Evolutionary conservation across 495 filamentous ascomycete genomes (phyloP).

Genomic region (Cenococcum geophilum): DNA sequence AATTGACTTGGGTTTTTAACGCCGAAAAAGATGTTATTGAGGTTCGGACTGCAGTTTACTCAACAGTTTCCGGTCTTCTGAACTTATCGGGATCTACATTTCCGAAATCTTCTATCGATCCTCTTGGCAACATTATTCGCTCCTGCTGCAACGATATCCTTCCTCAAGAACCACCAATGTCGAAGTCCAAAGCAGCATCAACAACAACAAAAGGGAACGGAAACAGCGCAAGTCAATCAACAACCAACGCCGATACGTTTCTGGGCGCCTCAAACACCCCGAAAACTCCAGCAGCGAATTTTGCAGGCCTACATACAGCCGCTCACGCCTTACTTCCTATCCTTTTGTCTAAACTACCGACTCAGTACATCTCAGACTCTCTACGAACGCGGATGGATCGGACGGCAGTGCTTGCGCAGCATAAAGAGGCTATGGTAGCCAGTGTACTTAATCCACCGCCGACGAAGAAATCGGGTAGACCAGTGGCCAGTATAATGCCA

Average conservation of each 20-base stretch:
- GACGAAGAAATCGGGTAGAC: constrained; percentile 49
- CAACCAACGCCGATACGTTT: constrained; percentile 53
- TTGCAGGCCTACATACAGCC: constrained; percentile 39
- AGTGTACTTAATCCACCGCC: constrained; percentile 71
- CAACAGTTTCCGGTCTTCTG: constrained; percentile 51
- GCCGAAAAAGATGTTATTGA: constrained; percentile 44
- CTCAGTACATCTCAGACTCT: constrained; percentile 54
- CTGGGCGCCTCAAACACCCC: constrained; percentile 35
- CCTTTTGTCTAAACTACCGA: constrained; percentile 54
- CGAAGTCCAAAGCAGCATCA: not conserved
- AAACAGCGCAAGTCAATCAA: constrained; percentile 9
- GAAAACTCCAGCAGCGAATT: constrained; percentile 25
- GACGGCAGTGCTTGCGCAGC: constrained; percentile 61
- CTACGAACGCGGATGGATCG: constrained; percentile 67
- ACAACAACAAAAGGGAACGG: constrained; percentile 36
- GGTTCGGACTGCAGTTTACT: constrained; percentile 57
- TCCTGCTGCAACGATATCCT: constrained; percentile 58
- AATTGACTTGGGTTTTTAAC: constrained; percentile 61
- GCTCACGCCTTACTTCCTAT: constrained; percentile 57
- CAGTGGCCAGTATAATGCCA: constrained; percentile 66
- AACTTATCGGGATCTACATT: constrained; percentile 56
- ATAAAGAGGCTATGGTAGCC: constrained; percentile 65
- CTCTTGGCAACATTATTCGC: constrained; percentile 52
- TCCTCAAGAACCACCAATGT: constrained; percentile 5
- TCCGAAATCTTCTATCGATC: constrained; percentile 53